Base-by-base conservation (phyloP, 805 yeast species). In the Candida vartiovaarae region DNA sequence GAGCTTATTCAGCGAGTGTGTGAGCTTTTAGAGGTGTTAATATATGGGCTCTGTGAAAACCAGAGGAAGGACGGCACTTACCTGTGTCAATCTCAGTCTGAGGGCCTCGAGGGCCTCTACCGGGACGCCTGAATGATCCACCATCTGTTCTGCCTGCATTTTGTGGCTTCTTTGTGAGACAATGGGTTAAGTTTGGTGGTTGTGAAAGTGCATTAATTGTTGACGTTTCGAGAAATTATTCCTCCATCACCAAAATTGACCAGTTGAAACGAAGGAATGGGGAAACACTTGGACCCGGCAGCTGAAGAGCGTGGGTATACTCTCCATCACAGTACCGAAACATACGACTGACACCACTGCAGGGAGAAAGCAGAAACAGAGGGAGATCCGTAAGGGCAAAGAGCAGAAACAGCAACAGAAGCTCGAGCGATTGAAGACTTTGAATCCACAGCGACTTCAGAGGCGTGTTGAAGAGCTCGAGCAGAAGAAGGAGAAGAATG, bases 81-180 rank as follows among this genome's bases (percentile, higher is more conserved):
- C 59, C 49, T 80, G 86, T 1, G 84, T 73, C 10, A 82, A 61
- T 35, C 86, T 66, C 54, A 81, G 71, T 46, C 89, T 61, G 4
- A 82, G 63, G 5, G 83, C 74, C 49, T 82, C 89, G 8, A 82
- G 62, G 1, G 82, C 75, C 40, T 75, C 76, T 0, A 78, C 70
- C 0, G 89, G 87, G 2, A 80, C 75, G 9, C 72, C 74, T 6
- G 68, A 59, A 45, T 62, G 60, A 42, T 70, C 69, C 15, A 51
- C 39, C 8, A 41, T 36, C 5, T 25, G 38, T 4, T 34, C 56
- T 46, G 23, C 15, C 32, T 26, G 15, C 36, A 32, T 42, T 46
- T 20, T 34, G 45, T 42, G 40, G 20, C n/a, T 49, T 27, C 39
- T 42, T 42, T 29, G 41, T 9, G 41, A 31, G 32, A 29, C 39